Conservation (phyloP, 1,139 yeast genomes). For the Nakaseomyces glabratus region DNA sequence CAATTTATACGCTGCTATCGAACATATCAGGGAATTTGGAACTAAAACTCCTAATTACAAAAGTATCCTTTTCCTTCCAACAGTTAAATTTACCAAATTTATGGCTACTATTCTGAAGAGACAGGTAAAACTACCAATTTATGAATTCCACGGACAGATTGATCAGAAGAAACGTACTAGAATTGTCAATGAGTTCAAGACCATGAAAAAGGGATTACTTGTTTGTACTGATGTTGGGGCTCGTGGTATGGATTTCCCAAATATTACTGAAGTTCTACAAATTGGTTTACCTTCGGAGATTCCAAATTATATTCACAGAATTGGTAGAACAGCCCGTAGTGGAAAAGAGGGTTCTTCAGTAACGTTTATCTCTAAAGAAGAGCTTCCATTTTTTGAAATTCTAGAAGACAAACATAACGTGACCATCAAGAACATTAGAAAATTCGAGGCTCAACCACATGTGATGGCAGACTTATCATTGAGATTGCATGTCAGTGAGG, state of each 20-base stretch:
- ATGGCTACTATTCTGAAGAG: slow-evolving; percentile 35
- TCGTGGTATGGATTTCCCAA: slow-evolving; percentile 90
- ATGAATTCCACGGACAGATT: slow-evolving; percentile 61
- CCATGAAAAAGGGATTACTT: slow-evolving; percentile 44
- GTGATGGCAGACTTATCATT: slow-evolving; percentile 22
- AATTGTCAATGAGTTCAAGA: slow-evolving; percentile 26
- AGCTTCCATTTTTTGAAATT: slow-evolving; percentile 39
- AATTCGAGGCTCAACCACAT: slow-evolving; percentile 28
- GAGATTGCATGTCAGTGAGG: slow-evolving; percentile 23
- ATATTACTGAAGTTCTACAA: slow-evolving; percentile 75
- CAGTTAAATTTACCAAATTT: slow-evolving; percentile 59
- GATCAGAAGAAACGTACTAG: slow-evolving; percentile 38
- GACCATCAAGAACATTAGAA: slow-evolving; percentile 36
- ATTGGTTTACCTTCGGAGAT: slow-evolving; percentile 64
- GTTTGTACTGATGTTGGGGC: slow-evolving; percentile 93
- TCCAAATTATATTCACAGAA: slow-evolving; percentile 80
- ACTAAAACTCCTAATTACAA: slow-evolving; percentile 42
- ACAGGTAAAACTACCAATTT: slow-evolving; percentile 21
- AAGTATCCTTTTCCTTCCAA: slow-evolving; percentile 76
- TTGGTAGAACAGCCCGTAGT: slow-evolving; percentile 95
- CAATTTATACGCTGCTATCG: slow-evolving; percentile 45
- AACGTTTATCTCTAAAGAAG: slow-evolving; percentile 42
- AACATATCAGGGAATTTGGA: slow-evolving; percentile 36
- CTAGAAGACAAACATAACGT: slow-evolving; percentile 43
- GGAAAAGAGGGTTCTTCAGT: slow-evolving; percentile 69